A percentile compares a stretch with the other conserved stretches of the same genome.
phyloP scores from a whole-genome alignment of 805 yeast species.

The Metschnikowia proteae region DNA sequence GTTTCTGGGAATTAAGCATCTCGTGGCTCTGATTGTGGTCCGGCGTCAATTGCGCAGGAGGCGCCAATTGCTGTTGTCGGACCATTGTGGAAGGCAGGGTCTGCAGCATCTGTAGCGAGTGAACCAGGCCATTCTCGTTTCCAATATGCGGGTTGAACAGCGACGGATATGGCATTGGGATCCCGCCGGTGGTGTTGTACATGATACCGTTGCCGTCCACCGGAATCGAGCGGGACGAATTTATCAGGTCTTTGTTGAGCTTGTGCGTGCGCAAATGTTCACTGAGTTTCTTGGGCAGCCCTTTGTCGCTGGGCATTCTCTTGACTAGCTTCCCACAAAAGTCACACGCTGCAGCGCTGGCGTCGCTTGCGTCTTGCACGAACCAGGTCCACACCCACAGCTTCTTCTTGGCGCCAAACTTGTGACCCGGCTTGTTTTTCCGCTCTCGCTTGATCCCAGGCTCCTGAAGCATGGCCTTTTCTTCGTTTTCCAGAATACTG shows the following conservation, averaged over 20 bases:
- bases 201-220: slow-evolving; percentile 37
- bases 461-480: neutral
- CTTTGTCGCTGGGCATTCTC: slow-evolving; percentile 50
- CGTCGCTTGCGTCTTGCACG: slow-evolving; percentile 45
- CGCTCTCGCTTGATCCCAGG: slow-evolving; percentile 25
- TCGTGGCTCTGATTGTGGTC: neutral
- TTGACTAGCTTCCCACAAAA: slow-evolving; percentile 48
- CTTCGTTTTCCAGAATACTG: slow-evolving; percentile 2
- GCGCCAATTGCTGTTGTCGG: slow-evolving; percentile 3
- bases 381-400: slow-evolving; percentile 68
- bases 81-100: neutral
- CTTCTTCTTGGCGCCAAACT: slow-evolving; percentile 57
- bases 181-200: slow-evolving; percentile 34
- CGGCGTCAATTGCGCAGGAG: slow-evolving; percentile 3
- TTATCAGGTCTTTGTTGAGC: slow-evolving; percentile 37
- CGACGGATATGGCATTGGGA: slow-evolving; percentile 16
- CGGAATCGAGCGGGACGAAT: slow-evolving; percentile 37
- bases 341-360: slow-evolving; percentile 52
- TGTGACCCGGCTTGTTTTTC: slow-evolving; percentile 50
- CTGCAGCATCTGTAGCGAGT: neutral
- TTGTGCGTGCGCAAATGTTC: slow-evolving; percentile 57
- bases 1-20: neutral
- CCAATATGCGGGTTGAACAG: slow-evolving; percentile 1
- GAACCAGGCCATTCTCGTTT: neutral
- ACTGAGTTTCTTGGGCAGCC: slow-evolving; percentile 55